Base-by-base conservation (phyloP, 495 filamentous ascomycete species). In the Jackrogersella multiformis region DNA sequence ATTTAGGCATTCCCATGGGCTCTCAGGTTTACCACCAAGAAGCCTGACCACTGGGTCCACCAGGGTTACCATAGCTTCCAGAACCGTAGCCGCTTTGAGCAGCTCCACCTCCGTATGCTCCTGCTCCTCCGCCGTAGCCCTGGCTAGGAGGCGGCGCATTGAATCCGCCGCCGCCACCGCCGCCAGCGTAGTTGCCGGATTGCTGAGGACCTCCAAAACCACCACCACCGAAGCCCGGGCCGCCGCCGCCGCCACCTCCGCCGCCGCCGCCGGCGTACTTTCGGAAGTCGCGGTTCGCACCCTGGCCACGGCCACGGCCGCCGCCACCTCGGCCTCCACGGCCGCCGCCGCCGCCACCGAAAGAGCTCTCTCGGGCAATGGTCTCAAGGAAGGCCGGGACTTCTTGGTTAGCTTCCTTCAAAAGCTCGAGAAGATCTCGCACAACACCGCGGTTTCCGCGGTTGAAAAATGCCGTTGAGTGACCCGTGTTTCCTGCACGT, bases 391-490 rank as follows among this genome's bases (percentile, higher is more conserved):
- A 99, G 26, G 82, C 76, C 24, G 95, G 95, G 61, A 98, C 88
- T 72, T 97, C 95, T 78, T 99, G 95, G 82, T 98, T 94, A 63
- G 94, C 94, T 75, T 99, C 95, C 84, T 98, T 97, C 56, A 99
- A 85, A 26, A 99, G 88, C 34, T 99, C 96, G 69, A 99, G 87
- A 53, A 99, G 86, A 75, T 98, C 96, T 51, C 93, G 89, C 49
- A 97, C 95, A 67, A 99, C 91, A 78, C 94, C 95, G 67, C 95
- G 92, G 86, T 99, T 99, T 71, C 93, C 93, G 74, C 95, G 95
- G 87, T 99, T 99, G 88, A 97, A 98, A 86, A 99, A 99, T 46
- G 96, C 94, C 58, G 95, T 99, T 7, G 95, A 92, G 61, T 97
- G 91, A 89, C 95, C 95, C 66, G 94, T 97, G 83, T 99, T 99